phyloP scores from a whole-genome alignment of 331 rosid species.

The Telfairia occidentalis region DNA sequence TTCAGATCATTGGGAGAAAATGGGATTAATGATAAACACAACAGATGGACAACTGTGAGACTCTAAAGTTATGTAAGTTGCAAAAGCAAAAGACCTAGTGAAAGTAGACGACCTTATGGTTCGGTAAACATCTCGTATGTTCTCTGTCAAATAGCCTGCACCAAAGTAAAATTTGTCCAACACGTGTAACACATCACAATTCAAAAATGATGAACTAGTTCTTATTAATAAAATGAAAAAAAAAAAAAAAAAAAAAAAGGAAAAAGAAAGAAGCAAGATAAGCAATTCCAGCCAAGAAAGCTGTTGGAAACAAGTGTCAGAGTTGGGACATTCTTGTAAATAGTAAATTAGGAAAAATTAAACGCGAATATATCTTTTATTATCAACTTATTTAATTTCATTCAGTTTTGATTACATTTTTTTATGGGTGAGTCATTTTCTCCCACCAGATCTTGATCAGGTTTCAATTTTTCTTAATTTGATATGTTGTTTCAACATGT shows the following conservation, averaged over 20 bases:
- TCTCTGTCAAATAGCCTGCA: constrained; percentile 76
- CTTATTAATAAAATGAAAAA: background rate
- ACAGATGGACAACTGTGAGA: background rate
- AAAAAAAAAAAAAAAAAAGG: too few species aligned
- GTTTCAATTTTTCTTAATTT: background rate
- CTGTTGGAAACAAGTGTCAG: too few species aligned
- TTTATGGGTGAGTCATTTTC: background rate
- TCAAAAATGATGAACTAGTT: constrained; percentile 7
- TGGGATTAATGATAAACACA: background rate
- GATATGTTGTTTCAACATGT: background rate
- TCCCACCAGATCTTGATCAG: background rate
- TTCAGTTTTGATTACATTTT: background rate
- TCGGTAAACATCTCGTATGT: constrained; percentile 37
- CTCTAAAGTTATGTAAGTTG: constrained; percentile 6
- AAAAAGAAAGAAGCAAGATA: background rate
- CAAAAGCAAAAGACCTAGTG: constrained; percentile 8
- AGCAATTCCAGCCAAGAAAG: background rate
- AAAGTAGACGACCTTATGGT: constrained; percentile 45
- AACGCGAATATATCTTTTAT: background rate
- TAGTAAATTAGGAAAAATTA: too few species aligned
- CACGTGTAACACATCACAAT: background rate
- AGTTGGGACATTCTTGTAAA: too few species aligned
- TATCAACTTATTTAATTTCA: background rate
- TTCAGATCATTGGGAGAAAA: background rate
- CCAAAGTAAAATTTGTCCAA: constrained; percentile 3